phyloP scores from a whole-genome alignment of 2,329 filamentous ascomycete species.

The Leptographium lundbergii region DNA sequence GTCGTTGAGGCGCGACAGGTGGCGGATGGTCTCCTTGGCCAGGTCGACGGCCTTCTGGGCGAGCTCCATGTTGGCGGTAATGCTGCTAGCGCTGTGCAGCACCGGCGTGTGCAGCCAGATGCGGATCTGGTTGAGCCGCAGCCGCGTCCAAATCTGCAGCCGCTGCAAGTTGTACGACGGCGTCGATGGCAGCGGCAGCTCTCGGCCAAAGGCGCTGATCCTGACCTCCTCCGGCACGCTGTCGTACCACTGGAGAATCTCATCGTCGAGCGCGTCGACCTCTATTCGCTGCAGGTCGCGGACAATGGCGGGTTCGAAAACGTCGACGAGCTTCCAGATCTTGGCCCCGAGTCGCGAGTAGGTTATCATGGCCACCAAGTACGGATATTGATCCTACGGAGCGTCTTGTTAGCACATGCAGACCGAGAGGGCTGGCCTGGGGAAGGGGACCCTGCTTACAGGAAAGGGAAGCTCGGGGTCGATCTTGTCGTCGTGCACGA shows the following conservation, averaged over 20 bases:
- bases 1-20: slow-evolving; percentile 57
- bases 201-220: slow-evolving; percentile 45
- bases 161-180: slow-evolving; percentile 56
- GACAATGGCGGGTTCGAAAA: slow-evolving; percentile 47
- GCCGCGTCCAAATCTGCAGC: slow-evolving; percentile 69
- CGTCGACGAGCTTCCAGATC: slow-evolving; percentile 71
- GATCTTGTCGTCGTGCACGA: slow-evolving; percentile 34
- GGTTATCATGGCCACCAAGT: slow-evolving; percentile 70
- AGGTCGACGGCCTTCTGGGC: slow-evolving; percentile 65
- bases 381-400: slow-evolving; percentile 43
- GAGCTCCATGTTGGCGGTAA: slow-evolving; percentile 60
- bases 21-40: slow-evolving; percentile 64
- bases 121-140: slow-evolving; percentile 57
- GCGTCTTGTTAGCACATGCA: slow-evolving; percentile 29
- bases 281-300: slow-evolving; percentile 58
- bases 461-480: slow-evolving; percentile 44
- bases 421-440: slow-evolving; percentile 42
- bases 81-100: slow-evolving; percentile 71
- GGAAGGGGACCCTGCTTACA: neutral
- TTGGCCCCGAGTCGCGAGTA: slow-evolving; percentile 76
- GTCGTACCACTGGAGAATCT: slow-evolving; percentile 79
- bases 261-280: slow-evolving; percentile 68
- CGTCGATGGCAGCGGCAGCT: slow-evolving; percentile 36
- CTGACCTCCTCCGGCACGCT: slow-evolving; percentile 50
- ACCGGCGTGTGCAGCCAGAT: slow-evolving; percentile 65